These are phyloP conservation scores for Suillus subalutaceus DNA, from an alignment of 768 basidiomycete genomes.

Conservation along the genomic window DNA sequence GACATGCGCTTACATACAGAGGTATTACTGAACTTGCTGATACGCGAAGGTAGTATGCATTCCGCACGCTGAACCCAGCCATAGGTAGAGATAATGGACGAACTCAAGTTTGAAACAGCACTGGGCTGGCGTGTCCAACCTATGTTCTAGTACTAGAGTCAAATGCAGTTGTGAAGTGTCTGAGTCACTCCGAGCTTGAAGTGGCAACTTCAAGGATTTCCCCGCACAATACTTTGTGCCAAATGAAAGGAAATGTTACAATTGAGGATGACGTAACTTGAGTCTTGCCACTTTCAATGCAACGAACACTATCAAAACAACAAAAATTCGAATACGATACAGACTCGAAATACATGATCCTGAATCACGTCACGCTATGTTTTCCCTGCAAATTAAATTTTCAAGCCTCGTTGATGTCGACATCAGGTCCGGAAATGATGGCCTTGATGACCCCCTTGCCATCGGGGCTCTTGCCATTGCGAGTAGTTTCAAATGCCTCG, in stretches of 20 bases:
- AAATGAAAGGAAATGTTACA: not conserved
- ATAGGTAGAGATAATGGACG: slow-evolving; percentile 9
- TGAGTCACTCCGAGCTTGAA: not conserved
- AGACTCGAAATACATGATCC: not conserved
- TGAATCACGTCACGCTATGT: not conserved
- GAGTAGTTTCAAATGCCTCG: slow-evolving; percentile 81
- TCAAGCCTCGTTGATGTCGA: slow-evolving; percentile 46
- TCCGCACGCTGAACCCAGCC: slow-evolving; percentile 60
- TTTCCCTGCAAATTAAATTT: not conserved
- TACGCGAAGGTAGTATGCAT: slow-evolving; percentile 82
- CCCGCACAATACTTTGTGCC: no score
- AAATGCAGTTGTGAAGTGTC: not conserved
- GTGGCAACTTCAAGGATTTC: not conserved
- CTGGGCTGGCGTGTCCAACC: not conserved
- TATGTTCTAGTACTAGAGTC: not conserved
- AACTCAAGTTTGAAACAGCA: slow-evolving; percentile 11
- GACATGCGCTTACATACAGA: slow-evolving; percentile 58
- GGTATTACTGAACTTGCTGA: slow-evolving; percentile 76
- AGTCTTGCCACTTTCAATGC: not conserved
- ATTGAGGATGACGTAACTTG: not conserved
- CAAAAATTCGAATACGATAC: not conserved
- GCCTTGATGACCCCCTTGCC: slow-evolving; percentile 90
- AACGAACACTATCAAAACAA: no score
- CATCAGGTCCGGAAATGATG: slow-evolving; percentile 82
- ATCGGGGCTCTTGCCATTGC: slow-evolving; percentile 78